Conservation (phyloP, 164 flowering plant genomes). For the Tinospora cordifolia region DNA sequence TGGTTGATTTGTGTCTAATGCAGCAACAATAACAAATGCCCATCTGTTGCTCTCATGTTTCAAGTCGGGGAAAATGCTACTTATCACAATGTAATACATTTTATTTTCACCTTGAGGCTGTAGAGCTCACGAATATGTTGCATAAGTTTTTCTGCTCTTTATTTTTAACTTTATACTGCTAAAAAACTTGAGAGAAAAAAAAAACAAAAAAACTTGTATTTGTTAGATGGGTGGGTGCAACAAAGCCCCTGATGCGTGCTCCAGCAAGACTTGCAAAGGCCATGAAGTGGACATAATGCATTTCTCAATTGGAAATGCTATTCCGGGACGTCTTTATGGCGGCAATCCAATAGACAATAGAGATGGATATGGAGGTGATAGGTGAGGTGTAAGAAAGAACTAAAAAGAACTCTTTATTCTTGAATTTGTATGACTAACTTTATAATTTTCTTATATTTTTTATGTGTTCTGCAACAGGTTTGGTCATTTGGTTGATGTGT, state of each 20-base stretch:
- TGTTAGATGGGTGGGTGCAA: conserved; percentile 49
- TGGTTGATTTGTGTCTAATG: conserved; percentile 13
- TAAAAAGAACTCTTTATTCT: too few relatives aligned
- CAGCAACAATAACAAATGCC: conserved; percentile 63
- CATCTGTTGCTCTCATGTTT: conserved; percentile 97
- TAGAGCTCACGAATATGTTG: background rate
- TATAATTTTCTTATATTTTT: background rate
- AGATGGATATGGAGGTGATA: conserved; percentile 57
- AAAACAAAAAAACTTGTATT: background rate
- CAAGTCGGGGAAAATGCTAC: conserved; percentile 79
- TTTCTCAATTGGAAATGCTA: conserved; percentile 49
- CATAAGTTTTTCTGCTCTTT: background rate
- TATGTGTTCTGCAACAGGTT: conserved; percentile 36
- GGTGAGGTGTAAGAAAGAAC: conserved; percentile 30
- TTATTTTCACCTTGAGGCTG: background rate
- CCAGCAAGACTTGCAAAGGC: conserved; percentile 38
- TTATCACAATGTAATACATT: conserved; percentile 62
- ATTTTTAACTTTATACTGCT: background rate
- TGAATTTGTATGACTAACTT: background rate
- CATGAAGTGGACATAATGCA: conserved; percentile 53
- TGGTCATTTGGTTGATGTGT: conserved; percentile 88
- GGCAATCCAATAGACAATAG: conserved; percentile 38
- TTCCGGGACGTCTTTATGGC: conserved; percentile 51
- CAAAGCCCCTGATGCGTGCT: conserved; percentile 30
- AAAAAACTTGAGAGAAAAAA: conserved; percentile 11